Evolutionary conservation across 2,329 filamentous ascomycete species (phyloP), one percentile per base, ranked within the genome.

Genomic region (Didymellaceae sp.): DNA sequence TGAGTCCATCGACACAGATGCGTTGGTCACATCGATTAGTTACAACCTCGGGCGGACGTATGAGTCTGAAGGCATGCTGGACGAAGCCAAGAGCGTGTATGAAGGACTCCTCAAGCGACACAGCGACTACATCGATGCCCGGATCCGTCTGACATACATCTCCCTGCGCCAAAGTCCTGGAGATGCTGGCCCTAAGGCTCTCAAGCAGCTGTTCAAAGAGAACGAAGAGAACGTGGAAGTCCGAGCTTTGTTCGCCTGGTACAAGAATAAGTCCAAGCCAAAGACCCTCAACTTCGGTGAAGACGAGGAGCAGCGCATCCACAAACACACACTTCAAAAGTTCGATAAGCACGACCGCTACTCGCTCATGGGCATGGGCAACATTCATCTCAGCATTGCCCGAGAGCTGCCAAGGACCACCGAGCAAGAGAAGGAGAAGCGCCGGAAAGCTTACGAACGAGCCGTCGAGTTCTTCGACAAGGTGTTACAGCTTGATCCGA

Each of bases 391-490:
- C 31, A 80, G 88, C 60, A 86, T 90, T 55, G 94, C 94, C 8
- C 86, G 94, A 62, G 95, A 99, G 73, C 97, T 97, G 91, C 89
- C 90, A 22, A 86, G 92, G 41, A 90, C 94, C 55, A 89, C 89
- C 0, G 94, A 97, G 7, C 82, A 86, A 52, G 93, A 99, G 53
- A 96, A 90, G 75, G 89, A 96, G 65, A 96, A 95, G 77, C 87
- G 92, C 44, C 89, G 87, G 49, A 89, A 88, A 62, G 88, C 86
- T 55, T 99, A 97, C 70, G 86, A 87, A 69, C 91, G 93, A 61
- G 92, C 94, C 0, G 92, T 97, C 9, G 95, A 99, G 70, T 99
- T 99, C 75, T 99, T 97, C 64, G 94, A 97, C 71, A 99, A 99
- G 76, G 93, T 93, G 4, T 79, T 99, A 17, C 91, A 95, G 57